Percentiles rank a stretch among this genome's conserved stretches.
These are phyloP conservation scores for Geotrichum reessii DNA, from an alignment of 1,139 yeast species.

Conservation along the genomic window DNA sequence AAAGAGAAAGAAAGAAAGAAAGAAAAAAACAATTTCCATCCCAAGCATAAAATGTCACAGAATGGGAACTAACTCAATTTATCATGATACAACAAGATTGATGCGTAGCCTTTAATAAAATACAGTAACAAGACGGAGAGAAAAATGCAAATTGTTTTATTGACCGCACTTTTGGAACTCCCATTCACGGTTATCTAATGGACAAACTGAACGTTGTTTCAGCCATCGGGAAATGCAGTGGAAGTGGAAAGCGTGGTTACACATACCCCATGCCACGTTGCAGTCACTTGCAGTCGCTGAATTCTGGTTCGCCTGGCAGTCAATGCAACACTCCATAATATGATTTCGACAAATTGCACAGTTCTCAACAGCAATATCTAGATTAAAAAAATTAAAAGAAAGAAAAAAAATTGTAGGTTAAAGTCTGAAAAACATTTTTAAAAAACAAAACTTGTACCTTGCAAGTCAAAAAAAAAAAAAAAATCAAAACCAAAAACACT, in stretches of 20 bases:
- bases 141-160: conserved; percentile 22
- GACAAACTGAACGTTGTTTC: conserved; percentile 95
- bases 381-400: no score
- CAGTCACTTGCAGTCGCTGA: conserved; percentile 70
- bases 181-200: conserved; percentile 90
- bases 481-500: conserved; percentile 27
- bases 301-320: conserved; percentile 81
- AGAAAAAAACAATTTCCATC: no score
- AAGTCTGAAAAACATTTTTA: conserved; percentile 12
- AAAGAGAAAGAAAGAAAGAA: neutral
- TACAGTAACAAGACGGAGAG: neutral
- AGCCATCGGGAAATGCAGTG: conserved; percentile 97
- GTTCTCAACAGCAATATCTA: conserved; percentile 81
- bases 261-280: conserved; percentile 94
- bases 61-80: neutral
- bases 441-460: conserved; percentile 31
- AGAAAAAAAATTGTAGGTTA: neutral
- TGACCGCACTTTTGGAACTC: conserved; percentile 70
- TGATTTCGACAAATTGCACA: conserved; percentile 99
- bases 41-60: no score
- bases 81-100: no score
- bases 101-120: neutral
- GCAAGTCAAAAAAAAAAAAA: neutral
- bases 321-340: conserved; percentile 97
- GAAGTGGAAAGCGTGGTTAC: conserved; percentile 91